A percentile compares a stretch with the other conserved stretches of the same genome.
Conservation (phyloP, 1,284 basidiomycete species). For the Trichosporon sp. region DNA sequence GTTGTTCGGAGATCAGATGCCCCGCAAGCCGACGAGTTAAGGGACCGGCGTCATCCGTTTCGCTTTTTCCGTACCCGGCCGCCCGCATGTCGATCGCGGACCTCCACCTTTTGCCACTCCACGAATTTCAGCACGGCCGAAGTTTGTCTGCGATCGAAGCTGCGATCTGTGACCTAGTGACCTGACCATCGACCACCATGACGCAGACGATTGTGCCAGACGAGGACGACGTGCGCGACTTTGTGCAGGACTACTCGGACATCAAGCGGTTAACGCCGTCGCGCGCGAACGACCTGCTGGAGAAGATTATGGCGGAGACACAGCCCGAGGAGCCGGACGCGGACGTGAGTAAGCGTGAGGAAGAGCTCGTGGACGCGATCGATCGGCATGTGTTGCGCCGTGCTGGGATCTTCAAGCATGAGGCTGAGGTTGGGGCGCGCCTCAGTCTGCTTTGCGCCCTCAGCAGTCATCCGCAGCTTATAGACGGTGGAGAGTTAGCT, state of each 20-base stretch:
- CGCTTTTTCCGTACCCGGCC: background rate
- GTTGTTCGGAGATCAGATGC: background rate
- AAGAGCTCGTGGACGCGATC: background rate
- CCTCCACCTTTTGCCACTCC: background rate
- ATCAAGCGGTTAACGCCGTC: slow-evolving; percentile 14
- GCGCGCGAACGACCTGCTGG: slow-evolving; percentile 17
- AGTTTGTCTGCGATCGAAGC: too few relatives aligned
- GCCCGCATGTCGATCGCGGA: background rate
- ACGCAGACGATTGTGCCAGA: slow-evolving; percentile 4
- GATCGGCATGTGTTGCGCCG: background rate
- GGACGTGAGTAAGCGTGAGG: slow-evolving; percentile 15
- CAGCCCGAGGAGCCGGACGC: slow-evolving; percentile 13
- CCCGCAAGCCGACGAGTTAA: background rate
- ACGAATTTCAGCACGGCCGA: background rate
- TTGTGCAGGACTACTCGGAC: slow-evolving; percentile 17
- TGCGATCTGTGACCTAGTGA: too few relatives aligned
- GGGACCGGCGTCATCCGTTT: background rate
- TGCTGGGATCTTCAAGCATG: too few relatives aligned
- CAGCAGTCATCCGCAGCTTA: too few relatives aligned
- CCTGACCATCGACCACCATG: too few relatives aligned
- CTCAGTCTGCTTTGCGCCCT: too few relatives aligned
- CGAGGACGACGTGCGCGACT: slow-evolving; percentile 21
- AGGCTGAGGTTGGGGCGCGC: too few relatives aligned
- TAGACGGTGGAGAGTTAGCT: too few relatives aligned
- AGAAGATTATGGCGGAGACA: slow-evolving; percentile 8